Conservation (phyloP, 2,329 filamentous ascomycete genomes). For the Monilinia vaccinii-corymbosi region DNA sequence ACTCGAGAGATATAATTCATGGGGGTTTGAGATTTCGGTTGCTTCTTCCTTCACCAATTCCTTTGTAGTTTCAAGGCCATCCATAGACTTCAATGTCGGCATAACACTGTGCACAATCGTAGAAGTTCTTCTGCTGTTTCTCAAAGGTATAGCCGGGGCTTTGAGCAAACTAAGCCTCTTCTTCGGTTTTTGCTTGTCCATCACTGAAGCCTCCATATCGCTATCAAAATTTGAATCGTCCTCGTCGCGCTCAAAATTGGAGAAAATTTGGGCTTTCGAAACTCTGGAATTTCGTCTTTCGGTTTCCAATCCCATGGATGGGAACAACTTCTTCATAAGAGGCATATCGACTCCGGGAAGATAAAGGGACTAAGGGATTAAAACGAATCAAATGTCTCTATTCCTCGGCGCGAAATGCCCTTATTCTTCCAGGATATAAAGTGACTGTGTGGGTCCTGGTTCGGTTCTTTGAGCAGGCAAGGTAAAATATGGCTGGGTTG, state of each 20-base stretch:
- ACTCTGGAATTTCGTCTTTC: constrained; percentile 2
- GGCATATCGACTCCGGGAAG: constrained; percentile 16
- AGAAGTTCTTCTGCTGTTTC: constrained; percentile 23
- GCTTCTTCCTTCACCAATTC: constrained; percentile 14
- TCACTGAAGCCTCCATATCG: constrained; percentile 26
- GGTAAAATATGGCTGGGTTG: not conserved
- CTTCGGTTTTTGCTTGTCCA: constrained; percentile 18
- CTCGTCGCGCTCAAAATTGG: constrained; percentile 20
- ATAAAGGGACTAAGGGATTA: constrained; percentile 4
- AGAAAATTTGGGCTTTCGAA: constrained; percentile 14
- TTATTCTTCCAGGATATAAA: constrained; percentile 9
- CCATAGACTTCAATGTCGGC: constrained; percentile 24
- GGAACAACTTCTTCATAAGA: constrained; percentile 21
- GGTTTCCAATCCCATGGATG: constrained; percentile 15
- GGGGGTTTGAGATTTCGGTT: constrained; percentile 32
- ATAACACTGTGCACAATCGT: constrained; percentile 22
- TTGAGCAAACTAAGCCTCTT: constrained; percentile 18
- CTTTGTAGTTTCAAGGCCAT: constrained; percentile 15
- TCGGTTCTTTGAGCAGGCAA: not conserved
- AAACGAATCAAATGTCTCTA: not conserved
- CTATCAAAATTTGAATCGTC: constrained; percentile 20
- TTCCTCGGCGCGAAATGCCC: constrained; percentile 6
- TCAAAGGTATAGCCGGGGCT: constrained; percentile 19
- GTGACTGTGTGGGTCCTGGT: constrained; percentile 3
- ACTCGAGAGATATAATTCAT: constrained; percentile 55